Base-by-base conservation (phyloP, 257 asterid genomes). In the Craterostigma plantagineum region DNA sequence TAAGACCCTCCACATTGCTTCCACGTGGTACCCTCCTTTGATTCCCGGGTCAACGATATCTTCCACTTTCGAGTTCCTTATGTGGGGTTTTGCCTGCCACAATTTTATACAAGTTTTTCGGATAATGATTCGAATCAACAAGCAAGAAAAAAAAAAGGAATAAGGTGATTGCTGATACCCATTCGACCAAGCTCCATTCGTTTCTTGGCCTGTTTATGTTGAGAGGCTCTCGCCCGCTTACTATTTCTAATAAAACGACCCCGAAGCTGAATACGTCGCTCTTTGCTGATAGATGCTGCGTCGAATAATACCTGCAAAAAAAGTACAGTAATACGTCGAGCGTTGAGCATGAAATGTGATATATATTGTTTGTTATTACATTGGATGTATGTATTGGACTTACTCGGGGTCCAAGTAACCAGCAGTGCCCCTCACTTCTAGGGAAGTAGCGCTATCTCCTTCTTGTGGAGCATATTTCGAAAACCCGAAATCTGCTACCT, bases 261-360 rank as follows among this genome's bases (percentile, higher is more conserved):
- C 73, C 95, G 14, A 79, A 83, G 78, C 95, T 83, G 52, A 83
- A 83, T 41, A 83, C 95, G 16, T 83, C 95, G 55, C 95, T 83
- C 57, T 66, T 83, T 38, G 95, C 72, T 0, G 92, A 73, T 52
- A 83, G 69, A 56, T 66, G 69, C 42, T 80, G 93, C 41, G 93
- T 80, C 14, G 93, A 76, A 62, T 77, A 81, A 51, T 81, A 81
- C 76, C 93, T 76, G 71, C n/a, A n/a, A n/a, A n/a, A n/a, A n/a
- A n/a, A n/a, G n/a, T n/a, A n/a, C n/a, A n/a, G n/a, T n/a, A n/a
- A n/a, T n/a, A n/a, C n/a, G n/a, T n/a, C n/a, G n/a, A n/a, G n/a
- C n/a, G n/a, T n/a, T n/a, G n/a, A n/a, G n/a, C n/a, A n/a, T n/a
- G 6, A 23, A 23, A 23, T 23, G 30, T 23, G 9, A 34, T 13